Evolutionary conservation across 768 basidiomycete genomes (phyloP), one percentile per base, ranked within the genome.

Genomic region (Panaeolus papilionaceus): DNA sequence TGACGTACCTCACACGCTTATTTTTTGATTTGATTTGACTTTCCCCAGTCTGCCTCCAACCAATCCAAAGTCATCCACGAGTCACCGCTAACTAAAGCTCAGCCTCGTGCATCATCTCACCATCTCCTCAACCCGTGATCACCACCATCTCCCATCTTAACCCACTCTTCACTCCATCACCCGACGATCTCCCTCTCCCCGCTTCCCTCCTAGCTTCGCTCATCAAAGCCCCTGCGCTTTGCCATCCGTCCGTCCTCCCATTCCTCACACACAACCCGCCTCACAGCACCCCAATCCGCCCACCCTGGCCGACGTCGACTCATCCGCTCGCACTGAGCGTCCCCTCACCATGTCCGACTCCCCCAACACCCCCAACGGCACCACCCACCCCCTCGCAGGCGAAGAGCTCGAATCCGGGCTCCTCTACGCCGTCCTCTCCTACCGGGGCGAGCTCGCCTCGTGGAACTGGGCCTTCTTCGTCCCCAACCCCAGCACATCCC

Each of bases 391-490:
- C 26, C 71, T 80, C 63, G 67, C 64, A 62, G 71, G 66, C 38
- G 73, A 74, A 54, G 78, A 82, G 66, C 80, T 84, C 40, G 82
- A 83, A 71, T 68, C 75, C 7, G 76, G 80, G 62, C 75, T 75
- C 62, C 78, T 85, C 16, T 84, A 85, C 70, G 83, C 82, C 11
- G 79, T 83, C 69, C 79, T 85, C 67, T 78, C 78, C 39, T 84
- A 84, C 71, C 74, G 81, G 20, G 83, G 82, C 42, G 83, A 85
- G 68, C 79, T 82, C 39, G 82, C 82, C 23, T 77, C 81, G 5
- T 85, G 84, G 84, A 81, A 84, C 69, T 85, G 84, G 84, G 79
- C 81, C 5, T 85, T 85, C 71, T 84, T 80, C 74, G 77, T 84
- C 37, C 79, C 83, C 62, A 77, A 84, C 72, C 80, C 82, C 58